Percentiles rank a stretch among this genome's conserved stretches.
These are phyloP conservation scores for Solanum peruvianum DNA, from an alignment of 257 asterid species.

Conservation along the genomic window DNA sequence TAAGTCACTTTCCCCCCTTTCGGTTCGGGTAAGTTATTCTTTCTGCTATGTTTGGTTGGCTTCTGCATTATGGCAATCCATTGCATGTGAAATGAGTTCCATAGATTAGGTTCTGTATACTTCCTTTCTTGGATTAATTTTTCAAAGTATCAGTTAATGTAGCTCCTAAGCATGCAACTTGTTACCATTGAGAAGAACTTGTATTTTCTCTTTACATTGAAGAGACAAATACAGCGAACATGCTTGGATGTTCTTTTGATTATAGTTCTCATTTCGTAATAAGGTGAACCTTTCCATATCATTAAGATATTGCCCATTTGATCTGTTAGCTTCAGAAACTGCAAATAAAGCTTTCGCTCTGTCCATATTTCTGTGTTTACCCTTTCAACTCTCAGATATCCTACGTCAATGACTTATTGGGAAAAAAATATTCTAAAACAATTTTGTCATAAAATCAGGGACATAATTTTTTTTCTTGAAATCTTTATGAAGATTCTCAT, in stretches of 20 bases:
- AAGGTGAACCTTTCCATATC: not conserved
- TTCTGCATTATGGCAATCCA: not conserved
- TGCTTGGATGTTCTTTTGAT: not conserved
- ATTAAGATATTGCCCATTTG: not conserved
- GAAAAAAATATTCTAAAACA: not conserved
- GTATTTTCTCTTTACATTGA: not conserved
- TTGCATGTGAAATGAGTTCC: not conserved
- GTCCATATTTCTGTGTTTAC: not conserved
- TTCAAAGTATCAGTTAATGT: not conserved
- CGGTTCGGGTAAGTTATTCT: conserved; percentile 79
- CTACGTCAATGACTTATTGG: not conserved
- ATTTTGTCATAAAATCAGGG: not conserved
- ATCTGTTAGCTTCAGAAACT: not conserved
- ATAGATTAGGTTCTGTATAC: not conserved
- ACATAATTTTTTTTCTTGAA: not conserved
- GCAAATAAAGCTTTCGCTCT: not conserved
- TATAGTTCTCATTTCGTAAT: not conserved
- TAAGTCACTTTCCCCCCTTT: conserved; percentile 90
- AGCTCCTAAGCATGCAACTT: not conserved
- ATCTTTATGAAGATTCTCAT: not conserved
- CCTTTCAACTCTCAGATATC: not conserved
- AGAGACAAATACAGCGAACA: not conserved
- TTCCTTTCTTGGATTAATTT: not conserved
- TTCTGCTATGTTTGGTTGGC: conserved; percentile 7
- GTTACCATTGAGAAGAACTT: not conserved